Percentiles rank a stretch among this genome's conserved stretches.
These are phyloP conservation scores for Phytophthora agathidicida DNA, from an alignment of 352 stramenopile species.

Conservation along the genomic window DNA sequence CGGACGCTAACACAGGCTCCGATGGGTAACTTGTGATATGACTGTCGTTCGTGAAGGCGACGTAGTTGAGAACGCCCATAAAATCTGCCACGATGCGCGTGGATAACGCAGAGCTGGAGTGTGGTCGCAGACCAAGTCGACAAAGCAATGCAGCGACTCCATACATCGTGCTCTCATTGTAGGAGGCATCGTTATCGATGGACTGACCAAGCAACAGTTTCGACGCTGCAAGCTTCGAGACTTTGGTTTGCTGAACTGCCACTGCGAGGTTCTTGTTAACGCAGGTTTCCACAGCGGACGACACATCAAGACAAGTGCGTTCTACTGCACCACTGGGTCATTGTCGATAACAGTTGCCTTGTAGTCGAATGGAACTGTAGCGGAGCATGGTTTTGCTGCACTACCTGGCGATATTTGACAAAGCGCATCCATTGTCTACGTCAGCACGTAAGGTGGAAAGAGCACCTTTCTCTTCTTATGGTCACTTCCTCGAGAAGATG, in stretches of 20 bases:
- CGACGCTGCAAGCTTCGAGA: background rate
- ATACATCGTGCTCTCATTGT: constrained; percentile 1
- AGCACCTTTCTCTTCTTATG: constrained; percentile 14
- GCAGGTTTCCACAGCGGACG: constrained; percentile 4
- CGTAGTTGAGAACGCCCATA: constrained; percentile 26
- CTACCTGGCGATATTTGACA: too few species aligned
- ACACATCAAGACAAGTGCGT: constrained; percentile 6
- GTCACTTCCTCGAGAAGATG: background rate
- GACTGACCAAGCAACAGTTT: constrained; percentile 10
- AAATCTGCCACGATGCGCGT: constrained; percentile 21
- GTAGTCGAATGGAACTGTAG: background rate
- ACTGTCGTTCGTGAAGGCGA: constrained; percentile 15
- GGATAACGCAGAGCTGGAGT: constrained; percentile 15
- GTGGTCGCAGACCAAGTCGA: constrained; percentile 23
- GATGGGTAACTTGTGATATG: constrained; percentile 26
- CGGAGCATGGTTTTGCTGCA: too few species aligned
- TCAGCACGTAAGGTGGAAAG: background rate
- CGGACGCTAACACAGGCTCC: constrained; percentile 38
- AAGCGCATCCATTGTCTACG: background rate
- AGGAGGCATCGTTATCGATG: background rate
- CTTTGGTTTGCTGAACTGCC: too few species aligned
- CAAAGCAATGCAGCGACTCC: constrained; percentile 30
- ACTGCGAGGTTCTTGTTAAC: background rate
- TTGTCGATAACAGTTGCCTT: background rate
- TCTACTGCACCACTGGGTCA: background rate